These are phyloP conservation scores for Aureococcus anophagefferens DNA, from an alignment of 108 stramenopile species.

Conservation along the genomic window DNA sequence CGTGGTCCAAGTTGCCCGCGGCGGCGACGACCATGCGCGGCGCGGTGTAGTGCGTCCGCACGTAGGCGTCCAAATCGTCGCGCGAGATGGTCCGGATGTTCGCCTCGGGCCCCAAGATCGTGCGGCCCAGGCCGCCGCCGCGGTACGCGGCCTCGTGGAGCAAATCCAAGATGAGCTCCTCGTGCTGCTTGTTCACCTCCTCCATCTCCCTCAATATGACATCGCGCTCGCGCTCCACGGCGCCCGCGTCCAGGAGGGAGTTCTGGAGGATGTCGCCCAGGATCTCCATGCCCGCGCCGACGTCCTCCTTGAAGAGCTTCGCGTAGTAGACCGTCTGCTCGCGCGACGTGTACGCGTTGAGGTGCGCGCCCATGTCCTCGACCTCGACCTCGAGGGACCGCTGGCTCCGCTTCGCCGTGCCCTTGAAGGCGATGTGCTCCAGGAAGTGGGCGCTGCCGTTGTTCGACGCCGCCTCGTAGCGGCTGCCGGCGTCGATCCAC, in stretches of 20 bases:
- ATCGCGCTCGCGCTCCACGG: slow-evolving; percentile 87
- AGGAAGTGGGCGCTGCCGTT: slow-evolving; percentile 99
- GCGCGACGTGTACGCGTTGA: slow-evolving; percentile 94
- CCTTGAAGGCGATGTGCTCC: slow-evolving; percentile 99
- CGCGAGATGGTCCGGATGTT: slow-evolving; percentile 78
- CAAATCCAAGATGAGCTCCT: slow-evolving; percentile 94
- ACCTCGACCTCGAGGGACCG: slow-evolving; percentile 90
- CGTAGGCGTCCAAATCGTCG: slow-evolving; percentile 74
- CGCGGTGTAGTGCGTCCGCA: slow-evolving; percentile 96
- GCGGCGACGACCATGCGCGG: slow-evolving; percentile 94
- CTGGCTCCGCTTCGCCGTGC: slow-evolving; percentile 77
- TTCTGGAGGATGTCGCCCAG: slow-evolving; percentile 87
- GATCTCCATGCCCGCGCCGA: slow-evolving; percentile 85
- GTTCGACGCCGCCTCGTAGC: slow-evolving; percentile 92
- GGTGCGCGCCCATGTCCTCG: slow-evolving; percentile 99
- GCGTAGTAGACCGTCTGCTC: slow-evolving; percentile 99
- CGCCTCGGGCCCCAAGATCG: slow-evolving; percentile 88
- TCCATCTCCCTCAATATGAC: slow-evolving; percentile 98
- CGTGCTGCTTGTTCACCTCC: slow-evolving; percentile 96
- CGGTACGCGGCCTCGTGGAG: slow-evolving; percentile 94
- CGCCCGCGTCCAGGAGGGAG: slow-evolving; percentile 67
- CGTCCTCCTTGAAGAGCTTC: slow-evolving; percentile 92
- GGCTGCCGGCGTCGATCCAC: slow-evolving; percentile 75
- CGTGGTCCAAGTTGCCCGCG: slow-evolving; percentile 90
- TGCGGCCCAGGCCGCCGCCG: slow-evolving; percentile 84